Conservation (phyloP, 257 asterid genomes). For the Nicotiana paniculata region DNA sequence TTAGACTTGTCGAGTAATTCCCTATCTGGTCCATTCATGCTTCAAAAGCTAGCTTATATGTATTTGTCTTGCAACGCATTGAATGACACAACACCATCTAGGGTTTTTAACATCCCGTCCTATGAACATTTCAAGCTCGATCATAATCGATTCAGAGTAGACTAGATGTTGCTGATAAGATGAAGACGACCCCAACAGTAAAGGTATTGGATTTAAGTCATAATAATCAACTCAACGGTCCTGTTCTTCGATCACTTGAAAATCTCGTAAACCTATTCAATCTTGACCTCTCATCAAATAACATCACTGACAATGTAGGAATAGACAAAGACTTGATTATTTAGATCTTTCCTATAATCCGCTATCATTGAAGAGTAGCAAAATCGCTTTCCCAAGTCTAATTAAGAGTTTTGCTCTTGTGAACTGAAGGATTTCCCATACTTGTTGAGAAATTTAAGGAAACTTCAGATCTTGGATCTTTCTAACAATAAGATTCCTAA, state of each 20-base stretch:
- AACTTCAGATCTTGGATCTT: no score
- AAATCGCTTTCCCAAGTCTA: neutral
- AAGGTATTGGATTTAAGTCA: neutral
- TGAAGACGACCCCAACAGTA: neutral
- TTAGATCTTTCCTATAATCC: neutral
- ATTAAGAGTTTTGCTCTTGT: fast-evolving
- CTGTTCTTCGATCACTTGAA: neutral
- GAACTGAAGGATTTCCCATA: neutral
- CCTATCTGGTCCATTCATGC: neutral
- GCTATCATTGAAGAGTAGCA: neutral
- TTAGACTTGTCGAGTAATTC: neutral
- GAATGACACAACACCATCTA: neutral
- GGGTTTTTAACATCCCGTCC: neutral
- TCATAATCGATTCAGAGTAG: neutral
- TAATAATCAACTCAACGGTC: neutral
- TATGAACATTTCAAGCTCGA: neutral
- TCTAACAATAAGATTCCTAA: no score
- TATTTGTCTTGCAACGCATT: neutral
- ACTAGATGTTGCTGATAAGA: neutral
- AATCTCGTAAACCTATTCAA: neutral
- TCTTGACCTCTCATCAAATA: neutral
- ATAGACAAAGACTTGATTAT: neutral
- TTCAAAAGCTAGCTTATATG: neutral
- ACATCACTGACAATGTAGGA: neutral
- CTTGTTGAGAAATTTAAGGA: neutral